phyloP scores from a whole-genome alignment of 441 rosid genomes.

The Syzygium malaccense region DNA sequence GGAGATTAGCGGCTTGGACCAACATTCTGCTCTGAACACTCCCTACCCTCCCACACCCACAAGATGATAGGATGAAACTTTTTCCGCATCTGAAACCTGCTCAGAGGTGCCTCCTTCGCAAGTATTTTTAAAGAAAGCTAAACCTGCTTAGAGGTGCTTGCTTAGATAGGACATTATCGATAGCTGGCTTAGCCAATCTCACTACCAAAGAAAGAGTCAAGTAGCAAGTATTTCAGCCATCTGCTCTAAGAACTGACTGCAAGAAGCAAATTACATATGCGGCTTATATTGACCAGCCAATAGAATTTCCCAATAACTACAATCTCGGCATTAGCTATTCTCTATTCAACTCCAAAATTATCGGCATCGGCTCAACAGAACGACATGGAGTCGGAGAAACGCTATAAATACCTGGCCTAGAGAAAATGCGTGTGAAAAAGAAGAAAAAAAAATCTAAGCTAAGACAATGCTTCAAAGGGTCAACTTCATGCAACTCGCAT shows the following conservation, averaged over 20 bases:
- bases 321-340: neutral
- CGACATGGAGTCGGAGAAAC: too few species aligned
- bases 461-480: too few species aligned
- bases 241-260: neutral
- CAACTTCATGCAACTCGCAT: too few species aligned
- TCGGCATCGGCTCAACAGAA: neutral
- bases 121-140: conserved; percentile 10
- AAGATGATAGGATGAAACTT: neutral
- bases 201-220: conserved; percentile 31
- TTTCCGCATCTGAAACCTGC: neutral
- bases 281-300: neutral
- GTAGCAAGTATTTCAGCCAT: neutral
- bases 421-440: too few species aligned
- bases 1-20: neutral
- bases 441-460: too few species aligned
- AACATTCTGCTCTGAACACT: neutral
- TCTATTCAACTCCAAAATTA: neutral
- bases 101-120: neutral
- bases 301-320: neutral
- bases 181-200: conserved; percentile 56
- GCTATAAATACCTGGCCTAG: too few species aligned
- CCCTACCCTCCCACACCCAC: neutral
- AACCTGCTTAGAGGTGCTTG: conserved; percentile 9
- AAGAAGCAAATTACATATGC: neutral
- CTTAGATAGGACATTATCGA: conserved; percentile 49